Base-by-base conservation (phyloP, 352 stramenopile genomes). In the Saprolegnia parasitica region DNA sequence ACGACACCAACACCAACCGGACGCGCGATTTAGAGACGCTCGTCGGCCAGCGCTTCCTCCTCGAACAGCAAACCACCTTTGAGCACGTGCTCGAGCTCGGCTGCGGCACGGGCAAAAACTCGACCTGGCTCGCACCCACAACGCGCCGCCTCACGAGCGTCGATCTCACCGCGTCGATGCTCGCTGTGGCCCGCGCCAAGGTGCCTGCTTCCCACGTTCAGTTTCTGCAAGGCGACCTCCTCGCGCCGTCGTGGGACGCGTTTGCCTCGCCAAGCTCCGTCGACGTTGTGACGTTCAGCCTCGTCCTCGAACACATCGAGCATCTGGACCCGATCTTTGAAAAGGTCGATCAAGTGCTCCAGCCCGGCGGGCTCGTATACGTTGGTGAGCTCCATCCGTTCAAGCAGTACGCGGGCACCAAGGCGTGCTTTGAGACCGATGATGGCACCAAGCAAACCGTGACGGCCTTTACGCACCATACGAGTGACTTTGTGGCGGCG, bases 321-420 rank as follows among this genome's bases (percentile, higher is more conserved):
- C 4, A 65, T 13, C 24, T 65, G 4, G 35, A 9, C 11, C 26
- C 35, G 15, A 50, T 65, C 9, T 65, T 65, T 21, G 23, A 24
- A 16, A 47, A 52, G 4, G 57, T 50, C 13, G 45, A 65, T 55
- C 5, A 4, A 20, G 26, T 65, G 5, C 20, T 65, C 6, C 6
- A 52, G 8, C 16, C 57, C 23, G 57, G 57, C 24, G 57, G 57
- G 8, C 24, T 11, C 45, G 57, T 65, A 20, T 65, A 65, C 20
- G n/a, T 65, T 54, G 57, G 57, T 54, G 57, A 65, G 45, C 20
- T 65, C 9, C 57, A 65, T 52, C 57, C 57, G 39, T 52, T 65
- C 21, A 65, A 65, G 57, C 57, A 65, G n/a, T 52, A 52, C 20
- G 11, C 16, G 6, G 57, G 57, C 21, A 55, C 24, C 5, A 65